Evolutionary conservation across 768 basidiomycete genomes (phyloP).

Genomic region (Favolaschia claudopus): DNA sequence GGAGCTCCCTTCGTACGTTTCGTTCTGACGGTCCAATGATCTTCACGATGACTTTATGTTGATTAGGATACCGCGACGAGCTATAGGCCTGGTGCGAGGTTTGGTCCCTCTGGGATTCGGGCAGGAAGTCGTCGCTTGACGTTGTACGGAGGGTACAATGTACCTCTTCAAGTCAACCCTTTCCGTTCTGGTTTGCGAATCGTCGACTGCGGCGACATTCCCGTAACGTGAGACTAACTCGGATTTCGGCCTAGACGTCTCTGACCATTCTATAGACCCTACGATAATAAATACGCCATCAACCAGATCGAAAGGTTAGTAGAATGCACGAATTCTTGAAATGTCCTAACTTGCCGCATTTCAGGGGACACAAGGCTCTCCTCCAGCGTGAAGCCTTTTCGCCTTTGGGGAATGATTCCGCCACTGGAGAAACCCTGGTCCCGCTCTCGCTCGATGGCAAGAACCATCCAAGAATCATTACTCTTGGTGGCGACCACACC

Average conservation of each 20-base stretch:
- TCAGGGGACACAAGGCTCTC: slow-evolving; percentile 67
- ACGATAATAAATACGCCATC: slow-evolving; percentile 78
- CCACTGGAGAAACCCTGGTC: slow-evolving; percentile 62
- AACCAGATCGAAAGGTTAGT: slow-evolving; percentile 67
- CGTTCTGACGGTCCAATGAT: slow-evolving; percentile 42
- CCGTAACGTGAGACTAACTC: slow-evolving; percentile 56
- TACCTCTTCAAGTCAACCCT: slow-evolving; percentile 76
- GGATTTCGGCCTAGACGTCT: neutral
- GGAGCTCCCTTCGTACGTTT: slow-evolving; percentile 76
- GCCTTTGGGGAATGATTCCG: slow-evolving; percentile 66
- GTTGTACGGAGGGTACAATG: slow-evolving; percentile 81
- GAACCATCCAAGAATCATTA: slow-evolving; percentile 80
- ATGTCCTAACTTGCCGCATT: neutral
- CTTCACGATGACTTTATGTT: neutral
- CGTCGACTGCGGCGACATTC: slow-evolving; percentile 83
- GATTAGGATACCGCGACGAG: slow-evolving; percentile 41
- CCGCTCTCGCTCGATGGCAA: slow-evolving; percentile 75
- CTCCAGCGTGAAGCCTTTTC: slow-evolving; percentile 71
- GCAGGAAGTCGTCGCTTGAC: slow-evolving; percentile 79
- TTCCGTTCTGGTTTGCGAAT: slow-evolving; percentile 72
- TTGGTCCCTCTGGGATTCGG: slow-evolving; percentile 86
- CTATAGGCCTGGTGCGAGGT: slow-evolving; percentile 84
- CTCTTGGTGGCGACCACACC: slow-evolving; percentile 90
- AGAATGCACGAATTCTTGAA: neutral
- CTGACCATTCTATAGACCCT: slow-evolving; percentile 49